Conservation (phyloP, 805 yeast species). For the Tetrapisispora arboricola region DNA sequence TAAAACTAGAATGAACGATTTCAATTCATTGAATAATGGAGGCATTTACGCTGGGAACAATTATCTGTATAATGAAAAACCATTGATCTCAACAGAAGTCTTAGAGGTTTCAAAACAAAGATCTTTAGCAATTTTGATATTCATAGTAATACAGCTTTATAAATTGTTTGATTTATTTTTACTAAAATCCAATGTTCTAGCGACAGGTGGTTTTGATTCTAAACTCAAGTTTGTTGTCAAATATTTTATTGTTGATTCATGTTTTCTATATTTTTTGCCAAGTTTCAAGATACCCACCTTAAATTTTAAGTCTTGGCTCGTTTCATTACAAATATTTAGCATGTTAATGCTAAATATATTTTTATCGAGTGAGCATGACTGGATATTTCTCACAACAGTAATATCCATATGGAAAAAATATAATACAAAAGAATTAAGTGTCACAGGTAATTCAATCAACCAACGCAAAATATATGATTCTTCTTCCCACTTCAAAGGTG, state of each 20-base stretch:
- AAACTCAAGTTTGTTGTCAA: conserved; percentile 55
- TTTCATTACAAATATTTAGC: conserved; percentile 37
- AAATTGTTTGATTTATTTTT: conserved; percentile 64
- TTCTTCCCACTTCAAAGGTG: conserved; percentile 64
- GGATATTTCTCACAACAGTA: conserved; percentile 35
- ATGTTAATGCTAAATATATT: conserved; percentile 44
- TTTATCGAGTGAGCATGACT: conserved; percentile 40
- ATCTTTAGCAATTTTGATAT: conserved; percentile 51
- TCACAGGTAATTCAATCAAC: conserved; percentile 38
- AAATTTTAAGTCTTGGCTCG: conserved; percentile 48
- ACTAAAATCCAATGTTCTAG: conserved; percentile 38
- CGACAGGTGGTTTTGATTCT: conserved; percentile 31
- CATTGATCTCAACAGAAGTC: conserved; percentile 53
- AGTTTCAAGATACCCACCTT: conserved; percentile 66
- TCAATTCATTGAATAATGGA: neutral
- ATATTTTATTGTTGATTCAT: conserved; percentile 63
- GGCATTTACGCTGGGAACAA: neutral
- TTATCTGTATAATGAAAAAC: conserved; percentile 7
- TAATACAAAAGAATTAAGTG: conserved; percentile 40
- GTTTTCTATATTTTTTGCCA: conserved; percentile 62
- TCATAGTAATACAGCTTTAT: conserved; percentile 73
- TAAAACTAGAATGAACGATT: neutral
- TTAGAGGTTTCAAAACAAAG: conserved; percentile 75
- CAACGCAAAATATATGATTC: conserved; percentile 18
- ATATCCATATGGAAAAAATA: conserved; percentile 37